A percentile compares a stretch with the other conserved stretches of the same genome.
These are phyloP conservation scores for Yarrowia sp. DNA, from an alignment of 805 yeast species.

Conservation along the genomic window DNA sequence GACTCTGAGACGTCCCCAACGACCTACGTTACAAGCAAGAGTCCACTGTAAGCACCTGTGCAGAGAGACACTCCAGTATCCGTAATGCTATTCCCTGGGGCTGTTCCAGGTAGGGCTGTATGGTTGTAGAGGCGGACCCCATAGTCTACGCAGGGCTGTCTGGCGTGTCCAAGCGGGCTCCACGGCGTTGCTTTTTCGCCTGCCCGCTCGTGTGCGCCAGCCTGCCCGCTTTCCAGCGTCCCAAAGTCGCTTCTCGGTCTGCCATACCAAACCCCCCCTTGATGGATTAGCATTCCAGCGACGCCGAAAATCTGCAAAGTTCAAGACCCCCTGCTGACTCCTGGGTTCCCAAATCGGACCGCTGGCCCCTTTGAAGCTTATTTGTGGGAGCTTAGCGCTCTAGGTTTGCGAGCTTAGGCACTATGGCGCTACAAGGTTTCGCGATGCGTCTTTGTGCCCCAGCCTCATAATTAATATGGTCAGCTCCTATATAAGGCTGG, in stretches of 20 bases:
- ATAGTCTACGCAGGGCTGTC: too few relatives aligned
- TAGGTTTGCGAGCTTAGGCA: slow-evolving; percentile 5
- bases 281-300: slow-evolving; percentile 6
- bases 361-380: not conserved
- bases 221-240: too few relatives aligned
- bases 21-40: not conserved
- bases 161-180: too few relatives aligned
- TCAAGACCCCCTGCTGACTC: slow-evolving; percentile 22
- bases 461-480: slow-evolving; percentile 24
- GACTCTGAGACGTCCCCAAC: too few relatives aligned
- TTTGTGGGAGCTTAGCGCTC: too few relatives aligned
- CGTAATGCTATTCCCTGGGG: not conserved
- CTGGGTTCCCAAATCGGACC: slow-evolving; percentile 22
- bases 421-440: not conserved
- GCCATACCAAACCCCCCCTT: not conserved
- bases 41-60: not conserved
- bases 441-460: slow-evolving; percentile 23
- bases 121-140: too few relatives aligned
- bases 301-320: not conserved
- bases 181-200: too few relatives aligned
- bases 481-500: not conserved
- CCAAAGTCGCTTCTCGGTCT: not conserved
- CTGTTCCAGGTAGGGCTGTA: not conserved
- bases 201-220: too few relatives aligned
- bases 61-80: not conserved